phyloP scores from a whole-genome alignment of 306 rosid species.

The Cicer pinnatifidum region DNA sequence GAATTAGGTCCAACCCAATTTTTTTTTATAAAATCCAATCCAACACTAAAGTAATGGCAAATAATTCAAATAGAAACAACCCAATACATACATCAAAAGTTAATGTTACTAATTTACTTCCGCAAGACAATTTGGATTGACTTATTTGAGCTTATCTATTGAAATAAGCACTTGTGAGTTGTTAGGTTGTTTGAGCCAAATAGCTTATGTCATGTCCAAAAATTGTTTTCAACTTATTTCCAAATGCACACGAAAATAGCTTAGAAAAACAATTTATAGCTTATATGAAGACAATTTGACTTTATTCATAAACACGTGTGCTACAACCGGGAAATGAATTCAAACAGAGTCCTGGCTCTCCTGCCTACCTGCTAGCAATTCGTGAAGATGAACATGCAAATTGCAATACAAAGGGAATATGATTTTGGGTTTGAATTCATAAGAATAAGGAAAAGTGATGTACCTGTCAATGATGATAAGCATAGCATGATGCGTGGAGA shows the following conservation, averaged over 20 bases:
- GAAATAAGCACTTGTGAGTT: too few relatives aligned
- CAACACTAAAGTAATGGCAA: conserved; percentile 8
- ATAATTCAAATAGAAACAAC: conserved; percentile 10
- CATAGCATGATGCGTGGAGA: conserved; percentile 71
- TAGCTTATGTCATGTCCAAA: too few relatives aligned
- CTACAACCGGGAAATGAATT: too few relatives aligned
- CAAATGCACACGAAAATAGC: too few relatives aligned
- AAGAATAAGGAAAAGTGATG: conserved; percentile 10
- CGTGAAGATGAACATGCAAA: conserved; percentile 1
- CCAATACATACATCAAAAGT: conserved; percentile 20
- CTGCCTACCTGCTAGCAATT: background rate
- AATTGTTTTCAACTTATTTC: too few relatives aligned
- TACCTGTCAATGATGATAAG: conserved; percentile 89
- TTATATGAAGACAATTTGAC: too few relatives aligned
- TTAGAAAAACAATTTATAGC: too few relatives aligned
- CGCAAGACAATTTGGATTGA: too few relatives aligned
- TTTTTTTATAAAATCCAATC: background rate
- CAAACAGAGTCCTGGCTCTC: background rate
- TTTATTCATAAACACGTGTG: too few relatives aligned
- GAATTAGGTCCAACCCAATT: too few relatives aligned
- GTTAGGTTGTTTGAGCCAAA: too few relatives aligned
- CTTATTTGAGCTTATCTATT: too few relatives aligned
- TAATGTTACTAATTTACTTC: conserved; percentile 13
- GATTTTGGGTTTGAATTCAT: background rate
- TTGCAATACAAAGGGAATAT: background rate